These are phyloP conservation scores for Metschnikowia noctiluminum DNA, from an alignment of 805 yeast genomes.

Conservation along the genomic window DNA sequence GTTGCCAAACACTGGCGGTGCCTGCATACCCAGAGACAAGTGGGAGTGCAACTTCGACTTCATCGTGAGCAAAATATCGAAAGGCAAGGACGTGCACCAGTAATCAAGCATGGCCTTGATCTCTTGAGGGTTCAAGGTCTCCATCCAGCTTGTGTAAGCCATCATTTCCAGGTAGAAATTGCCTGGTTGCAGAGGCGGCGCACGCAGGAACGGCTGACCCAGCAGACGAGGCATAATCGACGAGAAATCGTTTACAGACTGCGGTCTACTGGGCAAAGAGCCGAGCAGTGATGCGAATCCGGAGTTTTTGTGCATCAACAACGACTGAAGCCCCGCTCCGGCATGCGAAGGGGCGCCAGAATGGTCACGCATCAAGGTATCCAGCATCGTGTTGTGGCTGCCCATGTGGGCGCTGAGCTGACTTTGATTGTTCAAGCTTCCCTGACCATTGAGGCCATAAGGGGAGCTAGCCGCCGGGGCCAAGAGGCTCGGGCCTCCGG, in stretches of 20 bases:
- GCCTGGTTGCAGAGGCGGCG: constrained; percentile 2
- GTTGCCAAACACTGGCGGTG: constrained; percentile 11
- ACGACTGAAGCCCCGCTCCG: constrained; percentile 21
- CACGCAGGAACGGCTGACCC: constrained; percentile 7
- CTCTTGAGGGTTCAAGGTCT: constrained; percentile 45
- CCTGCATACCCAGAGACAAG: constrained; percentile 18
- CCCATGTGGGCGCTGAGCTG: neutral
- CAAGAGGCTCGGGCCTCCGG: constrained; percentile 16
- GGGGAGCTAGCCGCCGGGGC: constrained; percentile 18
- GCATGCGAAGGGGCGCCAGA: constrained; percentile 19
- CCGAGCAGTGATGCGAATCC: constrained; percentile 28
- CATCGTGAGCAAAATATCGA: constrained; percentile 50
- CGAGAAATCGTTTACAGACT: constrained; percentile 39
- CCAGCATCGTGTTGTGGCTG: constrained; percentile 4
- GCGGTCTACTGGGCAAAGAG: constrained; percentile 39
- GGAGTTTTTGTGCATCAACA: constrained; percentile 23
- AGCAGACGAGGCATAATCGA: constrained; percentile 11
- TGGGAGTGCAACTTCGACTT: constrained; percentile 45
- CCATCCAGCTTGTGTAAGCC: constrained; percentile 36
- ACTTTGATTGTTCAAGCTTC: neutral
- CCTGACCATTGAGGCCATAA: constrained; percentile 2
- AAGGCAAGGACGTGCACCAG: constrained; percentile 47
- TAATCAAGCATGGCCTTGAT: constrained; percentile 53
- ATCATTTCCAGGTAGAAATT: constrained; percentile 42
- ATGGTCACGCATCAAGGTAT: constrained; percentile 19